phyloP scores from a whole-genome alignment of 2,329 filamentous ascomycete species.

The Calonectria multiphialidica region DNA sequence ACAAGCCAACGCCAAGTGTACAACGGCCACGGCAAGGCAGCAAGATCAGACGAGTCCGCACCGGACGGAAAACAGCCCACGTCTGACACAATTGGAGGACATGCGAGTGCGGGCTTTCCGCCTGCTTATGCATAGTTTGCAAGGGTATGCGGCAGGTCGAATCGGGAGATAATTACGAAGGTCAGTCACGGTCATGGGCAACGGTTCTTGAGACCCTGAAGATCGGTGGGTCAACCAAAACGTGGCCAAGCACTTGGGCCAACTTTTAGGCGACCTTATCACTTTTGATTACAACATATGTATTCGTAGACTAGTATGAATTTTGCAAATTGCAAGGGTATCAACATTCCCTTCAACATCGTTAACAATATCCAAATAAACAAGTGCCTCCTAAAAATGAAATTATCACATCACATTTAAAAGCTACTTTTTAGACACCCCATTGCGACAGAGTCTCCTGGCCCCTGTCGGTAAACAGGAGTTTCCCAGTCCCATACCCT shows the following conservation, averaged over 20 bases:
- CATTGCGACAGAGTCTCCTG: constrained; percentile 2
- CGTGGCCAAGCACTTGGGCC: too few relatives aligned
- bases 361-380: too few relatives aligned
- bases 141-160: neutral
- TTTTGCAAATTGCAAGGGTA: too few relatives aligned
- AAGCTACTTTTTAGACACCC: neutral
- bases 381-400: too few relatives aligned
- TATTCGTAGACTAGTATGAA: neutral
- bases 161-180: too few relatives aligned
- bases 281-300: neutral
- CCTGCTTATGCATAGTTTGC: neutral
- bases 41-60: neutral
- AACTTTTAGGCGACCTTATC: neutral
- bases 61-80: neutral
- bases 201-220: too few relatives aligned
- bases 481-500: constrained; percentile 14
- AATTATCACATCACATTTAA: too few relatives aligned
- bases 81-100: neutral
- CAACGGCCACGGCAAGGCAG: neutral
- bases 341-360: neutral
- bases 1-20: neutral
- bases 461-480: constrained; percentile 9
- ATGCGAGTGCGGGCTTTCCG: neutral
- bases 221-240: too few relatives aligned
- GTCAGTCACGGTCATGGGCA: neutral